Conservation (phyloP, 2,329 filamentous ascomycete species). For the Diplodia seriata region DNA sequence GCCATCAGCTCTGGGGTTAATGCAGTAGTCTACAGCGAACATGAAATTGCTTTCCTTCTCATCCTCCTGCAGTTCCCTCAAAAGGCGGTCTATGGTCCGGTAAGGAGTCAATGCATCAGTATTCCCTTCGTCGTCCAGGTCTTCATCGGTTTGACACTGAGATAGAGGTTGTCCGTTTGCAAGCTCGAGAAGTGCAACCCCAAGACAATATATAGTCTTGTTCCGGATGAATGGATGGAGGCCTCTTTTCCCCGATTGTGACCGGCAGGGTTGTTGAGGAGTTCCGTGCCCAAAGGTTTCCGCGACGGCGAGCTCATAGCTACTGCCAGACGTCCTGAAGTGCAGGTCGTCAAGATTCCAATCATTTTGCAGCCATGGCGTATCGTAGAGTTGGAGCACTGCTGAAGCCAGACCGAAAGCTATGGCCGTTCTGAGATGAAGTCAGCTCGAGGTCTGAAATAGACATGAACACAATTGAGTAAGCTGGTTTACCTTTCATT, state of each 20-base stretch:
- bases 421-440: conserved; percentile 12
- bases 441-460: not conserved
- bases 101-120: conserved; percentile 29
- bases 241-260: not conserved
- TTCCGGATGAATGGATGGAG: conserved; percentile 31
- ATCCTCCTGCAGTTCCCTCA: conserved; percentile 16
- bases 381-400: conserved; percentile 35
- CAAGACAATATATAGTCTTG: conserved; percentile 34
- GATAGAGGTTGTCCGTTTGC: conserved; percentile 29
- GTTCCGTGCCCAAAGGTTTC: not conserved
- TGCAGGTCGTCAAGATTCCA: conserved; percentile 27
- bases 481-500: not conserved
- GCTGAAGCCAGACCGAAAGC: conserved; percentile 33
- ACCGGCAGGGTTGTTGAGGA: not conserved
- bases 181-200: conserved; percentile 35
- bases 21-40: conserved; percentile 31
- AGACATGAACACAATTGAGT: not conserved
- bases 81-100: conserved; percentile 22
- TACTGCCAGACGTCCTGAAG: not conserved
- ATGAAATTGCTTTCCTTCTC: conserved; percentile 33
- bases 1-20: conserved; percentile 1
- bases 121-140: conserved; percentile 8
- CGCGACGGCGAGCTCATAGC: not conserved
- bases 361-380: conserved; percentile 32
- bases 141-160: conserved; percentile 24